Evolutionary conservation across 768 basidiomycete species (phyloP).

Genomic region (Boletellus ananiceps): DNA sequence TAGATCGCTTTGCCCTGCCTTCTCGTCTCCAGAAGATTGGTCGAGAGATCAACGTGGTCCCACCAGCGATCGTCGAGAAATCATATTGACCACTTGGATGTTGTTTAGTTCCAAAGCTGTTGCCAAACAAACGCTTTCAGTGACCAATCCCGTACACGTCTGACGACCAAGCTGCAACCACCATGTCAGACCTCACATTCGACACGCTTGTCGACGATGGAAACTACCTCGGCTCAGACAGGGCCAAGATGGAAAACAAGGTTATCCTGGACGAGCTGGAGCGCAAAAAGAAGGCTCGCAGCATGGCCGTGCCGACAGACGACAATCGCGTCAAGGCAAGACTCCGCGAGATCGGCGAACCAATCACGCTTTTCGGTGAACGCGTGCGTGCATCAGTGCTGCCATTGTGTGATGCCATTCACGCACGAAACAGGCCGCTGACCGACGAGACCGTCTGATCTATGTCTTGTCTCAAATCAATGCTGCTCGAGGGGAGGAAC

Average conservation of each 20-base stretch:
- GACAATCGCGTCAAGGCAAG: constrained; percentile 88
- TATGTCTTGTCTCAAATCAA: constrained; percentile 94
- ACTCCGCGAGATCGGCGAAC: constrained; percentile 90
- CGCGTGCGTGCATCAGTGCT: constrained; percentile 56
- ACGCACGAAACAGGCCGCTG: constrained; percentile 67
- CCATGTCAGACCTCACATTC: constrained; percentile 71
- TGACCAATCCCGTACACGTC: constrained; percentile 14
- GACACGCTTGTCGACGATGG: constrained; percentile 79
- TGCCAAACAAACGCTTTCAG: constrained; percentile 33
- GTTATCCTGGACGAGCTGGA: constrained; percentile 94
- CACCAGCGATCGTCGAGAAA: not conserved
- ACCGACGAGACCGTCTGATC: constrained; percentile 91
- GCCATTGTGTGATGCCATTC: constrained; percentile 7
- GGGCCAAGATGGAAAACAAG: constrained; percentile 76
- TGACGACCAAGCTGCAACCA: constrained; percentile 10
- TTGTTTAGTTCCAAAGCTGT: constrained; percentile 32
- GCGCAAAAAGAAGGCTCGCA: constrained; percentile 91
- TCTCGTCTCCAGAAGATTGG: not conserved
- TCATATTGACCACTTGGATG: not conserved
- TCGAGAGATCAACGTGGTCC: not conserved
- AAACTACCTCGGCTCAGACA: constrained; percentile 66
- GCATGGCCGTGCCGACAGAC: constrained; percentile 94
- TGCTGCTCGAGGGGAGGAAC: constrained; percentile 79
- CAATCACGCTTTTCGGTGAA: constrained; percentile 97
- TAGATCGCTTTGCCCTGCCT: not conserved